Evolutionary conservation across 257 asterid species (phyloP).

Genomic region (Coffea canephora): DNA sequence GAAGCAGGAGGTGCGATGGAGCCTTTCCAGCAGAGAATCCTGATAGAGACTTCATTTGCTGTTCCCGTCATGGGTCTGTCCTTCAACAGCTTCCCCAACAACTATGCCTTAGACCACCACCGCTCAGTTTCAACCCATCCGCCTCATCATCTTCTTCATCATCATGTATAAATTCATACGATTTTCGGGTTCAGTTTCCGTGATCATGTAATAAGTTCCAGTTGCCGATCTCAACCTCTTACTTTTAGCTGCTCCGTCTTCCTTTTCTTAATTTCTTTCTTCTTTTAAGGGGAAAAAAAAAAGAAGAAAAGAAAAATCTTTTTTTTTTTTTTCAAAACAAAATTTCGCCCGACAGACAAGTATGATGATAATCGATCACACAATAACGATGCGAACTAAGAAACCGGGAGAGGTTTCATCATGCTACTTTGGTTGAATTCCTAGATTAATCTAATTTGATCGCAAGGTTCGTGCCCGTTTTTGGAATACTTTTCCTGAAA

Average conservation of each 20-base stretch:
- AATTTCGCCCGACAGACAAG: background rate
- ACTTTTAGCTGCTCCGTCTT: no score
- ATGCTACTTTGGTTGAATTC: no score
- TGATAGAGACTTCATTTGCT: conserved; percentile 66
- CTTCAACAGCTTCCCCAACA: conserved; percentile 30
- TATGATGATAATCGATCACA: background rate
- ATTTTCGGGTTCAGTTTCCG: background rate
- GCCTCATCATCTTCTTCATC: background rate
- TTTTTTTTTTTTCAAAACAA: background rate
- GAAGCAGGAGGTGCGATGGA: conserved; percentile 45
- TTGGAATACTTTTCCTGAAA: no score
- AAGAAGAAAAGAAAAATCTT: no score
- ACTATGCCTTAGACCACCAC: background rate
- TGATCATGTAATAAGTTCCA: background rate
- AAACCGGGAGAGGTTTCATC: background rate
- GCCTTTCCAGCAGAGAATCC: conserved; percentile 54
- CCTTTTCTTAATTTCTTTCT: background rate
- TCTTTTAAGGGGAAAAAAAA: no score
- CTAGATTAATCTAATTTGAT: no score
- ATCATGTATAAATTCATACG: background rate
- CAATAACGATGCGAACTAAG: background rate
- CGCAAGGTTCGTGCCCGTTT: no score
- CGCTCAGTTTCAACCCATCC: background rate
- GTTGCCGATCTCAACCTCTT: background rate
- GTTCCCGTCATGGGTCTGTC: conserved; percentile 73